Evolutionary conservation across 176 grass and related monocot species (phyloP).

Genomic region (Dactylis glomerata): DNA sequence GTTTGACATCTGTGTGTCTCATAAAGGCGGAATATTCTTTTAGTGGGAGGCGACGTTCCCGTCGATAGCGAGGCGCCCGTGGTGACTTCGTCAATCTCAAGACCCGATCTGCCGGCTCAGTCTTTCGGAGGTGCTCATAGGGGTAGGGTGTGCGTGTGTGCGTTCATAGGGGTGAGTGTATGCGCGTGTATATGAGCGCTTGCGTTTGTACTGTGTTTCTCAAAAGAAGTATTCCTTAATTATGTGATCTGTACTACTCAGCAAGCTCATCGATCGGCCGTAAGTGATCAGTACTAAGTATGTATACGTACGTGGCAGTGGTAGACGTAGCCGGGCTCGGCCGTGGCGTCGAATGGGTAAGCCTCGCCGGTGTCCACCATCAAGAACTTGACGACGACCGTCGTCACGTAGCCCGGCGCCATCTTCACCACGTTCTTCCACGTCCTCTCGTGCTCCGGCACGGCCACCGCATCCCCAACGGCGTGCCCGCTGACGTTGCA

Average conservation of each 20-base stretch:
- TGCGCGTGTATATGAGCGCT: too few species aligned
- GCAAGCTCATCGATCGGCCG: background rate
- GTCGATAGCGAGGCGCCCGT: too few species aligned
- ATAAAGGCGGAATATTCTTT: too few species aligned
- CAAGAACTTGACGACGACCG: conserved; percentile 54
- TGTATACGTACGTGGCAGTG: conserved; percentile 38
- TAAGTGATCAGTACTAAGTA: background rate
- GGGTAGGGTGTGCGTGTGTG: too few species aligned
- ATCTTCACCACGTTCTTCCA: conserved; percentile 86
- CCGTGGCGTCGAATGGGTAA: conserved; percentile 76
- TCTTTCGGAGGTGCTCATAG: too few species aligned
- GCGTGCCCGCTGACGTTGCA: conserved; percentile 55
- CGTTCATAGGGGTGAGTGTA: too few species aligned
- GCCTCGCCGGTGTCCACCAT: conserved; percentile 46
- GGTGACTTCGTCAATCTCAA: too few species aligned
- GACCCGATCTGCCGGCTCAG: too few species aligned
- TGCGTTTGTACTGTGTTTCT: too few species aligned
- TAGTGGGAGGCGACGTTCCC: too few species aligned
- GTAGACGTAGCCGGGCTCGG: conserved; percentile 76
- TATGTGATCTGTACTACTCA: background rate
- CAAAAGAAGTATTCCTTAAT: too few species aligned
- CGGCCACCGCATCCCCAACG: conserved; percentile 12
- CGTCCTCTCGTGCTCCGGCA: conserved; percentile 61
- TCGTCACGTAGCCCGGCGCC: conserved; percentile 55
- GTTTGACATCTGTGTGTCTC: too few species aligned